phyloP scores from a whole-genome alignment of 1,284 basidiomycete species.

The Cerioporus squamosus region DNA sequence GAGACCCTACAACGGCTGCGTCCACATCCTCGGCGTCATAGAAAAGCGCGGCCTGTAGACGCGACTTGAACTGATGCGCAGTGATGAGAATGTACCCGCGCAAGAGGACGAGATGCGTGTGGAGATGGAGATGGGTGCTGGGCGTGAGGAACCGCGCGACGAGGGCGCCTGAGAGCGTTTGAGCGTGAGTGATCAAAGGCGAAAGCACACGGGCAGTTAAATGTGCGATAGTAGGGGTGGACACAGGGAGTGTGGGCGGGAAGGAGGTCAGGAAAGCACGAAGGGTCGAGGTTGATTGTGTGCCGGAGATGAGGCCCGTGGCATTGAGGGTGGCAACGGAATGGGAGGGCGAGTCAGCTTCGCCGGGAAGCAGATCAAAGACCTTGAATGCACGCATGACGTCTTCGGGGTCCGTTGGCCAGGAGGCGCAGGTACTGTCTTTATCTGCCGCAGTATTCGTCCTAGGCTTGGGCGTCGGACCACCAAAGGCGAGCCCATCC shows the following conservation, averaged over 20 bases:
- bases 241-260: conserved; percentile 58
- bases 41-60: conserved; percentile 69
- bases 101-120: conserved; percentile 65
- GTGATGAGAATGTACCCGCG: conserved; percentile 73
- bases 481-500: conserved; percentile 39
- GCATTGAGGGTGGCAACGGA: neutral
- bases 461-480: neutral
- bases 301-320: conserved; percentile 12
- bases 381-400: conserved; percentile 54
- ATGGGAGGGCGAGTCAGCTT: conserved; percentile 5
- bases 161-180: conserved; percentile 62
- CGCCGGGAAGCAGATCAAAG: conserved; percentile 72
- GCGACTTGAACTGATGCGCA: conserved; percentile 65
- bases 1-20: conserved; percentile 21
- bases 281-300: conserved; percentile 37
- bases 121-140: conserved; percentile 57
- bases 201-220: conserved; percentile 62
- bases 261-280: conserved; percentile 57
- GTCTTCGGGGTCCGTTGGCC: neutral
- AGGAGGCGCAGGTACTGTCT: neutral
- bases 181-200: conserved; percentile 60
- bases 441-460: neutral
- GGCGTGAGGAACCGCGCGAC: conserved; percentile 62
- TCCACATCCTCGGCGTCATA: conserved; percentile 62
- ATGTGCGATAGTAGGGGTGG: conserved; percentile 65